phyloP scores from a whole-genome alignment of 2,329 filamentous ascomycete species.

The Mycosphaerella sp. region DNA sequence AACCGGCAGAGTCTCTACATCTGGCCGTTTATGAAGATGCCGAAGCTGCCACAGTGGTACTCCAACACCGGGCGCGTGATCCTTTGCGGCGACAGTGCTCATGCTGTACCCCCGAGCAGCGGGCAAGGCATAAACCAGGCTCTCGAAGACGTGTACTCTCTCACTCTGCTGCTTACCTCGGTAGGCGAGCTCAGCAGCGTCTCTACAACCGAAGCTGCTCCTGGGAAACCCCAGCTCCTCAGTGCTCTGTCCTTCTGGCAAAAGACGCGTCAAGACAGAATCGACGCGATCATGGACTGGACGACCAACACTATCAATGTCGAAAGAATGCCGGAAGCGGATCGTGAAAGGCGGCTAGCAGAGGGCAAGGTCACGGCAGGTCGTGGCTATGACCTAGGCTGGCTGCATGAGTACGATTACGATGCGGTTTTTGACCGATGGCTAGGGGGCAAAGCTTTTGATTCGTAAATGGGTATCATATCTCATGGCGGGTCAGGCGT shows the following conservation, averaged over 20 bases:
- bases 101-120: conserved; percentile 49
- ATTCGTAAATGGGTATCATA: neutral
- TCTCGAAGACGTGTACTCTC: conserved; percentile 48
- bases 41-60: conserved; percentile 43
- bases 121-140: conserved; percentile 53
- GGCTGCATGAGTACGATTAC: conserved; percentile 18
- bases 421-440: conserved; percentile 18
- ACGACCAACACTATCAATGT: conserved; percentile 20
- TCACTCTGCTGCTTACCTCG: conserved; percentile 36
- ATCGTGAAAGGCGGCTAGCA: conserved; percentile 16
- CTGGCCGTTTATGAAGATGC: conserved; percentile 30
- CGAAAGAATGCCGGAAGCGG: conserved; percentile 21
- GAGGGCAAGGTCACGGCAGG: conserved; percentile 18
- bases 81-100: conserved; percentile 52
- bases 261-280: conserved; percentile 20
- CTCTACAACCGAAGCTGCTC: neutral
- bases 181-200: neutral
- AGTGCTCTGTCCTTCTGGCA: conserved; percentile 22
- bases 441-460: neutral
- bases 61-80: conserved; percentile 39
- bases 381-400: conserved; percentile 18
- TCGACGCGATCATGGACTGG: conserved; percentile 23
- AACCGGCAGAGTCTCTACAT: conserved; percentile 19
- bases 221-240: conserved; percentile 1
- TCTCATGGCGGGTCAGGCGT: neutral